phyloP scores from a whole-genome alignment of 2,329 filamentous ascomycete species.

The Epichloe bromicola region DNA sequence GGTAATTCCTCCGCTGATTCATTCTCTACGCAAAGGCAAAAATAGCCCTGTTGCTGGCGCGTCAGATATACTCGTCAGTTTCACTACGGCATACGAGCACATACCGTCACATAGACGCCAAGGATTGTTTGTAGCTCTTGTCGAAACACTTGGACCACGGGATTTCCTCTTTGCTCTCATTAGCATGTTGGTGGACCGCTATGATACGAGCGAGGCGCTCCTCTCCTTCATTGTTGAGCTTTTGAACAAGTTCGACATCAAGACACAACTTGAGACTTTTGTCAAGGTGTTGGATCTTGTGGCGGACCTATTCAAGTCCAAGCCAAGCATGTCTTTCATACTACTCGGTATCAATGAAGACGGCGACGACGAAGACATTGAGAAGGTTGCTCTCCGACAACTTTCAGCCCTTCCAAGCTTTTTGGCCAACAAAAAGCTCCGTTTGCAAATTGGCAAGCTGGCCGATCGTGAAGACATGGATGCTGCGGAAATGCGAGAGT shows the following conservation, averaged over 20 bases:
- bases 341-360: slow-evolving; percentile 49
- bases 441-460: slow-evolving; percentile 40
- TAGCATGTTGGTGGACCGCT: slow-evolving; percentile 82
- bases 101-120: slow-evolving; percentile 78
- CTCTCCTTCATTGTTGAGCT: slow-evolving; percentile 65
- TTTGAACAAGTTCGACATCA: slow-evolving; percentile 56
- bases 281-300: slow-evolving; percentile 65
- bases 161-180: slow-evolving; percentile 83
- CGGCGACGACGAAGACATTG: slow-evolving; percentile 32
- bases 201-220: slow-evolving; percentile 63
- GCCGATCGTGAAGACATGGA: slow-evolving; percentile 53
- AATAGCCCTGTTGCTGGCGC: slow-evolving; percentile 68
- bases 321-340: slow-evolving; percentile 58
- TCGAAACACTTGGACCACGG: slow-evolving; percentile 69
- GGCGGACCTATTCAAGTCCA: slow-evolving; percentile 61
- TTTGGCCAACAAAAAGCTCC: slow-evolving; percentile 45
- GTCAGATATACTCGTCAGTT: slow-evolving; percentile 84
- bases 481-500: slow-evolving; percentile 49
- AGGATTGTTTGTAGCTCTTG: slow-evolving; percentile 70
- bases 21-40: slow-evolving; percentile 69
- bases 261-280: slow-evolving; percentile 66
- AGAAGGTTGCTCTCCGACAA: slow-evolving; percentile 39
- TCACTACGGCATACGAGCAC: slow-evolving; percentile 92
- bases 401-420: slow-evolving; percentile 44
- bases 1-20: slow-evolving; percentile 82